phyloP scores from a whole-genome alignment of 352 stramenopile species.

The Phytopythium oedochilum region DNA sequence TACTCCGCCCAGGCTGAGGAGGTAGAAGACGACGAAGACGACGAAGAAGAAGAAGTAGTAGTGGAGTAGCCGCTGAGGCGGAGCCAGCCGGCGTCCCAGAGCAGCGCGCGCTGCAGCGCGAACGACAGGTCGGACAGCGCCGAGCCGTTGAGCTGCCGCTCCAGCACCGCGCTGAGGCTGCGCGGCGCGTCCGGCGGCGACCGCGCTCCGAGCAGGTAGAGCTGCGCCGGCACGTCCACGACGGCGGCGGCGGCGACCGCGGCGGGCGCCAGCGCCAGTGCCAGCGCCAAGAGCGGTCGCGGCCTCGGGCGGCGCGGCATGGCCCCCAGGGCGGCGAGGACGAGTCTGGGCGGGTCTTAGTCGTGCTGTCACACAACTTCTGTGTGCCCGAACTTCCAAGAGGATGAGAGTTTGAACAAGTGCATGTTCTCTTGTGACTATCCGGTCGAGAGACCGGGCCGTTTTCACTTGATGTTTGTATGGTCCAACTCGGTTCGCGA shows the following conservation, averaged over 20 bases:
- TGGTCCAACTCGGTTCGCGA: too few species aligned
- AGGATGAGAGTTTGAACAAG: too few species aligned
- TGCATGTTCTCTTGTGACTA: too few species aligned
- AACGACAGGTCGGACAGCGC: constrained; percentile 11
- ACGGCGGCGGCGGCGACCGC: background rate
- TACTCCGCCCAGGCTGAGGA: constrained; percentile 3
- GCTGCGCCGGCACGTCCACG: constrained; percentile 5
- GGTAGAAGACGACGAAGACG: background rate
- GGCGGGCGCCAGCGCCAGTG: background rate
- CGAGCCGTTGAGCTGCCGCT: background rate
- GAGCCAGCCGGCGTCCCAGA: constrained; percentile 36
- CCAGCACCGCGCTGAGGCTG: constrained; percentile 8
- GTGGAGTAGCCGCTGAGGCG: background rate
- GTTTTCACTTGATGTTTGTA: too few species aligned
- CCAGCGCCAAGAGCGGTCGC: background rate
- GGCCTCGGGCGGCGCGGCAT: too few species aligned
- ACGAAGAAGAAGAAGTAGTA: background rate
- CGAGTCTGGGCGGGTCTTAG: too few species aligned
- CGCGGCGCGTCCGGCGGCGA: constrained; percentile 4
- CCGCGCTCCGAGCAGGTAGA: background rate
- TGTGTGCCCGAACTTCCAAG: too few species aligned
- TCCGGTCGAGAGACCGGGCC: too few species aligned
- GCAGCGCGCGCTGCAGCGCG: constrained; percentile 29
- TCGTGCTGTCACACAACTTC: too few species aligned
- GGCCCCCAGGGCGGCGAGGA: too few species aligned